Conservation (phyloP, 306 rosid species). For the Ammopiptanthus mongolicus region DNA sequence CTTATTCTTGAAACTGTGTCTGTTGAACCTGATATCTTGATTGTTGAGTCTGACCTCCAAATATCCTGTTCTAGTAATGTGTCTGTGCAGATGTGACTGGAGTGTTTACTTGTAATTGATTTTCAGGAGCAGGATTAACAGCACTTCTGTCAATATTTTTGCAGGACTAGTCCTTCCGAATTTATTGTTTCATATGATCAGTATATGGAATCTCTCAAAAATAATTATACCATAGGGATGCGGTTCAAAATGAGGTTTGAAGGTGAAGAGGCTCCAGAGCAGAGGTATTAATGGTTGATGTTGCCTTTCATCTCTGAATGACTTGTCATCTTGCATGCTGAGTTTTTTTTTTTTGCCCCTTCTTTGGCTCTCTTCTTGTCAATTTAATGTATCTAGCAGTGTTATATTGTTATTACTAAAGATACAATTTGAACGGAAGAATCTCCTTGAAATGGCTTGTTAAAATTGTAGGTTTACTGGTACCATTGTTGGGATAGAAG, state of each 20-base stretch:
- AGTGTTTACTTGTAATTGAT: not conserved
- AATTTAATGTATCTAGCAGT: not conserved
- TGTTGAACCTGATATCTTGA: not conserved
- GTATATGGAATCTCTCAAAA: constrained; percentile 73
- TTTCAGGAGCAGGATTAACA: not conserved
- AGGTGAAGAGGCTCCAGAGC: constrained; percentile 98
- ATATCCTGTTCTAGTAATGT: not conserved
- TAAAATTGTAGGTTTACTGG: constrained; percentile 65
- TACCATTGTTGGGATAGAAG: constrained; percentile 81
- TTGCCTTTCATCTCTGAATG: not conserved
- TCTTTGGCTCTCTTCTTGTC: not conserved
- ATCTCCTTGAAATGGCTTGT: not conserved
- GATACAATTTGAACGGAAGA: not conserved
- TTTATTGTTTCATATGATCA: constrained; percentile 80
- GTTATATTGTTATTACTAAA: not conserved
- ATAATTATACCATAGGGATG: constrained; percentile 75
- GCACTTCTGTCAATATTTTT: not conserved
- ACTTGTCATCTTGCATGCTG: not conserved
- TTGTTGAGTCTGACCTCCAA: not conserved
- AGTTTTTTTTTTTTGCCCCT: not conserved
- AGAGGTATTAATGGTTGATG: constrained; percentile 44
- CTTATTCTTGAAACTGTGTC: not conserved
- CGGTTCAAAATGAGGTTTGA: constrained; percentile 90
- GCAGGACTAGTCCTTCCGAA: constrained; percentile 93
- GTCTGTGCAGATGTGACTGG: not conserved